Base-by-base conservation (phyloP, 495 filamentous ascomycete genomes). In the Friedmanniomyces endolithicus region DNA sequence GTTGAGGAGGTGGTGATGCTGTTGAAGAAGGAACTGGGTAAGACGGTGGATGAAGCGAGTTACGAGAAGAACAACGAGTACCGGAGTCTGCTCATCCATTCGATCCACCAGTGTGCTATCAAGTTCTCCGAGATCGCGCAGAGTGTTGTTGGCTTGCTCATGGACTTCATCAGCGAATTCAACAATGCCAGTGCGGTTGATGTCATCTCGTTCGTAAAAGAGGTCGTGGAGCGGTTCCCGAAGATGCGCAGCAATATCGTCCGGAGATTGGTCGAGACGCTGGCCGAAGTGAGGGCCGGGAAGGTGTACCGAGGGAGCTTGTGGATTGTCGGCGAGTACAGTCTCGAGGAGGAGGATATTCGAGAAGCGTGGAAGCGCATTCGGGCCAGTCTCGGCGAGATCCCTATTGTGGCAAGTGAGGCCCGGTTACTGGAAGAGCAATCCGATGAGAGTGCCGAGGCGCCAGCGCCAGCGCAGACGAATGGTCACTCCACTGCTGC, bases 31-130 rank as follows among this genome's bases (percentile, higher is more conserved):
- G 94, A 99, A 70, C 81, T 99, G 41, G 81, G 87, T 39, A 97
- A 96, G 77, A 97, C 94, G 0, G 86, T 97, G 34, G 90, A 99
- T 68, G 90, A 97, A 71, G 87, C 95, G 67, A 17, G 22, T n/a
- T 96, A 95, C 72, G 94, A 99, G 72, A 95, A 95, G 81, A 97
- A 96, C 72, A 87, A 79, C 72, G 92, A 98, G 68, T 97, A 99
- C 68, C 86, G 94, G 58, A 88, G 92, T 68, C 75, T 97, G 1
- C 75, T 99, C 47, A 95, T 99, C 60, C 88, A 96, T 67, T 87
- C 89, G 46, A 97, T 99, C 64, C 94, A 99, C 70, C 87, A 87
- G 65, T 97, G 90, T 68, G 94, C 94, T 55, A 95, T 99, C 74
- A 95, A 92, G 66, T 96, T 96, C 72, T 96, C 94, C 3, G 94